Conservation (phyloP, 176 grass and related monocot species). For the Pontederia crassipes region DNA sequence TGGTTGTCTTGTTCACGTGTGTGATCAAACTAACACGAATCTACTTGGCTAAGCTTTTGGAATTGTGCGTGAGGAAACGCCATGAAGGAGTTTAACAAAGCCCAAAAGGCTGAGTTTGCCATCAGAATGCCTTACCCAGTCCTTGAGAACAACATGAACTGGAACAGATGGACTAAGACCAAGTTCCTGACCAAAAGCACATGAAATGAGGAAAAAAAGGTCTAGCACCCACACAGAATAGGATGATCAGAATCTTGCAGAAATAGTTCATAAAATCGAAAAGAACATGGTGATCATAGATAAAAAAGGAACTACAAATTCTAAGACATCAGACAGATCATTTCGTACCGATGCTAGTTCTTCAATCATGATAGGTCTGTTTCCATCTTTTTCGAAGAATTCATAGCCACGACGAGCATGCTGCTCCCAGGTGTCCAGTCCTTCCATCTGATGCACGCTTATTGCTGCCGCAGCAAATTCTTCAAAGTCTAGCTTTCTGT, state of each 20-base stretch:
- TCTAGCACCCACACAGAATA: neutral
- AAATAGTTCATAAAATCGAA: neutral
- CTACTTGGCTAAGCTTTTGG: constrained; percentile 42
- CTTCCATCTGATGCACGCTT: constrained; percentile 94
- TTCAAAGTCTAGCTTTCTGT: constrained; percentile 91
- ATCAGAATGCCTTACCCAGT: constrained; percentile 76
- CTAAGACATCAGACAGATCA: neutral
- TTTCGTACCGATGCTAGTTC: constrained; percentile 80
- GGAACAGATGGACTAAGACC: constrained; percentile 84
- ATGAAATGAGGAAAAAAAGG: neutral
- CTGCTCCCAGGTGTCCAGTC: constrained; percentile 80
- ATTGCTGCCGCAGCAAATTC: constrained; percentile 84
- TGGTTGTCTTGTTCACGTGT: too few species aligned
- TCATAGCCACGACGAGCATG: constrained; percentile 67
- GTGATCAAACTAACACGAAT: too few species aligned
- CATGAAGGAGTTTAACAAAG: constrained; percentile 86
- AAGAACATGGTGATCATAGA: neutral
- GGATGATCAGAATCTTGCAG: neutral
- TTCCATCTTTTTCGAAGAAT: constrained; percentile 88
- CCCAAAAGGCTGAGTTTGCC: constrained; percentile 91
- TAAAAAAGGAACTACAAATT: neutral
- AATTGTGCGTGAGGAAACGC: constrained; percentile 59
- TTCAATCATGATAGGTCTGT: constrained; percentile 91
- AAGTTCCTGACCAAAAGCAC: constrained; percentile 42
- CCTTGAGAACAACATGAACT: constrained; percentile 86